Conservation (phyloP, 78 protist species). For the Tieghemostelium lacteum region DNA sequence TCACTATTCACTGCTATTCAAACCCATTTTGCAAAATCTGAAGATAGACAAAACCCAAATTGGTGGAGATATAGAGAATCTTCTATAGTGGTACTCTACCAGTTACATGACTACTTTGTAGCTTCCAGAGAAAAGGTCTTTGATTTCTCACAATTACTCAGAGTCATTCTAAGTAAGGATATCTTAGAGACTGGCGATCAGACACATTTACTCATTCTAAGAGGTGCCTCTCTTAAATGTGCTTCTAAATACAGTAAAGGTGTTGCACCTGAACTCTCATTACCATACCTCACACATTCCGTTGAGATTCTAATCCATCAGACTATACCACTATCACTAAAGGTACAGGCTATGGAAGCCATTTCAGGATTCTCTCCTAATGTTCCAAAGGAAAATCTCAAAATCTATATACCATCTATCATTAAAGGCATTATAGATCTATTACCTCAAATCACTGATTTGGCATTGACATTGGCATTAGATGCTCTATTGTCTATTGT, state of each 20-base stretch:
- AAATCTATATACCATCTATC: not conserved
- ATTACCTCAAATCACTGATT: not conserved
- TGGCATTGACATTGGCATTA: constrained; percentile 8
- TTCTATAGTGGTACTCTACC: not conserved
- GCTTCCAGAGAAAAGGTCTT: not conserved
- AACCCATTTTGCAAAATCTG: not conserved
- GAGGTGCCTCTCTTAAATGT: constrained; percentile 22
- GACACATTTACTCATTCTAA: not conserved
- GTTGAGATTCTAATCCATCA: not conserved
- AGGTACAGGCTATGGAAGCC: constrained; percentile 6
- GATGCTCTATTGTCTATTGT: constrained; percentile 7
- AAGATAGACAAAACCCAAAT: not conserved
- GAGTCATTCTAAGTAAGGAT: not conserved
- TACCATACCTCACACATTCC: constrained; percentile 30
- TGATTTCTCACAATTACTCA: constrained; percentile 10
- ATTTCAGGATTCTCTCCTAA: constrained; percentile 1
- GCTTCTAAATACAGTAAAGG: constrained; percentile 1
- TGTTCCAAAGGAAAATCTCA: not conserved
- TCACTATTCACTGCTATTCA: not conserved
- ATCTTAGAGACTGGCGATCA: not conserved
- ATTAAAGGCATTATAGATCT: not conserved
- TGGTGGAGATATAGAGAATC: constrained; percentile 51
- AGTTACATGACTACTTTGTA: too few relatives aligned
- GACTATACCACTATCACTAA: not conserved
- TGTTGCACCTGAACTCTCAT: constrained; percentile 3